Evolutionary conservation across 345 rosid genomes (phyloP).

Genomic region (Citrus maxima): DNA sequence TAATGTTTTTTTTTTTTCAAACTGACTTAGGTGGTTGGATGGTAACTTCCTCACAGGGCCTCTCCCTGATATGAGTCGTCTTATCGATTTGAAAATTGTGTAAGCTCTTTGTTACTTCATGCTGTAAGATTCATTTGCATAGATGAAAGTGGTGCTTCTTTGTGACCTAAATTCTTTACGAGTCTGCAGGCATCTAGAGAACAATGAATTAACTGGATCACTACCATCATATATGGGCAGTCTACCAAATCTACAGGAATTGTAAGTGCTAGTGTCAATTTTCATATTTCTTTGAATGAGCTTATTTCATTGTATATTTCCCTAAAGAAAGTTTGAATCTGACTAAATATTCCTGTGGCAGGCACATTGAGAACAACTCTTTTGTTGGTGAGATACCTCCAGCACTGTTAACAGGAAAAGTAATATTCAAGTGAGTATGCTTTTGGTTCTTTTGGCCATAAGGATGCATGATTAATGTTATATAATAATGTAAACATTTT

Average conservation of each 20-base stretch:
- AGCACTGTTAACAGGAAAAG: slow-evolving; percentile 48
- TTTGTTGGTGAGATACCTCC: slow-evolving; percentile 71
- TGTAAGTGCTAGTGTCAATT: slow-evolving; percentile 46
- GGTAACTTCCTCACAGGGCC: slow-evolving; percentile 63
- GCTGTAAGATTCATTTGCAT: neutral
- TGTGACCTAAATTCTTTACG: slow-evolving; percentile 5
- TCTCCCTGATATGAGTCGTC: slow-evolving; percentile 80
- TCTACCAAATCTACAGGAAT: slow-evolving; percentile 68
- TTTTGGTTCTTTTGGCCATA: neutral
- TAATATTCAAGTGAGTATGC: slow-evolving; percentile 66
- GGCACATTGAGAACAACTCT: slow-evolving; percentile 80
- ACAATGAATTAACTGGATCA: slow-evolving; percentile 70
- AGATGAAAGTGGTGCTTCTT: neutral
- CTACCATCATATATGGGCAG: slow-evolving; percentile 66
- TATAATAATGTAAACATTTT: neutral
- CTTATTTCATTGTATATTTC: neutral
- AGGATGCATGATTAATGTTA: slow-evolving; percentile 8
- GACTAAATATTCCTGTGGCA: slow-evolving; percentile 32
- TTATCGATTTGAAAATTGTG: slow-evolving; percentile 67
- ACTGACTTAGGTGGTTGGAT: slow-evolving; percentile 73
- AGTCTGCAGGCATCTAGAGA: slow-evolving; percentile 82
- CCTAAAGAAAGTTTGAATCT: neutral
- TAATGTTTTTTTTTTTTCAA: slow-evolving; percentile 9
- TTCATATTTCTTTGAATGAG: neutral
- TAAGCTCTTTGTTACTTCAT: slow-evolving; percentile 38